Base-by-base conservation (phyloP, 1,284 basidiomycete genomes). In the Marasmius fiardii region DNA sequence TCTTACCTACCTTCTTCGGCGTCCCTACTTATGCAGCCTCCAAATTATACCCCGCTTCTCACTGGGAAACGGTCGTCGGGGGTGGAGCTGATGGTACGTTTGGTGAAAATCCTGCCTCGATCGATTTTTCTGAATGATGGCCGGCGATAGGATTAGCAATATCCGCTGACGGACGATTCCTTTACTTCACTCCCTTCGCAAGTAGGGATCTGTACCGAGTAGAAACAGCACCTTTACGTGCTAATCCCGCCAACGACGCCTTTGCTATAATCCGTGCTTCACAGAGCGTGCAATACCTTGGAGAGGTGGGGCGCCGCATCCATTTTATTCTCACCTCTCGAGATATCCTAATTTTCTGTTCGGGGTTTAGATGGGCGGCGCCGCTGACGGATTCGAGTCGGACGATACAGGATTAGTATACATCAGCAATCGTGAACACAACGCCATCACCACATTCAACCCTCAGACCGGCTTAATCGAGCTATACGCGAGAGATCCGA, bases 351-450 rank as follows among this genome's bases (percentile, higher is more conserved):
- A 31, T 4, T 31, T 31, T 31, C 4, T 31, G 10, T 31, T 10
- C 28, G n/a, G n/a, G n/a, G n/a, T n/a, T 14, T 47, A 63, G 61
- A 21, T 61, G 20, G 61, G 61, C 18, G 64, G 67, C 37, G 63
- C 64, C 44, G 61, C 63, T 2, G 64, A 71, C 45, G 67, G 65
- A 4, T 56, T 67, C 11, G 67, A 68, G 58, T 61, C 64, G 4
- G 64, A 67, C 49, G 51, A 60, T 28, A 62, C 63, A 1, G 65
- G 65, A 3, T 65, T 64, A 28, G 66, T 68, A 48, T 67, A 68
- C 51, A 51, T 65, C 14, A 58, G 58, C 3, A 61, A 61, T n/a
- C 64, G 64, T 10, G 66, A 70, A 47, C 66, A 67, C 49, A 65
- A 67, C 51, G 58, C 62, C 4, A 65, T 70, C 23, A 65, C 61